These are phyloP conservation scores for Helicostylum pulchrum DNA, from an alignment of 192 early-diverging fungal species.

Conservation along the genomic window DNA sequence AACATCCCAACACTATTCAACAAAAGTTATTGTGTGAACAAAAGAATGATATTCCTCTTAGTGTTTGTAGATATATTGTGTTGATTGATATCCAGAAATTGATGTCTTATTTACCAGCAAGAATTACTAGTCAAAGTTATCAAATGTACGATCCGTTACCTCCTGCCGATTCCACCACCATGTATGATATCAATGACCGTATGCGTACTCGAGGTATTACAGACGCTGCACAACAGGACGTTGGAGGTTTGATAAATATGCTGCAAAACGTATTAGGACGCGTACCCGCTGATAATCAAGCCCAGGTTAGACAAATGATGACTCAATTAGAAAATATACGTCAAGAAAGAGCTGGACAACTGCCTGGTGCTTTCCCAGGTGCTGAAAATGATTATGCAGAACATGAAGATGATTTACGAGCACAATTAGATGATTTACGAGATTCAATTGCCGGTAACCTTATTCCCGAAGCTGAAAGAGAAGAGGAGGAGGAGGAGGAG, in stretches of 20 bases:
- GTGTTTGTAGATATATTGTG: slow-evolving; percentile 32
- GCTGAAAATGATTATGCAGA: slow-evolving; percentile 33
- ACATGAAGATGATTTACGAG: slow-evolving; percentile 12
- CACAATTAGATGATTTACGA: background rate
- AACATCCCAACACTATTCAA: slow-evolving; percentile 1
- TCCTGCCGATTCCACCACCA: slow-evolving; percentile 44
- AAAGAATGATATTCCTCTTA: slow-evolving; percentile 22
- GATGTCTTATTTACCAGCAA: slow-evolving; percentile 48
- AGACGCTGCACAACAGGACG: slow-evolving; percentile 28
- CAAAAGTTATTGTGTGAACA: slow-evolving; percentile 19
- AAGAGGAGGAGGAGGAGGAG: slow-evolving; percentile 20
- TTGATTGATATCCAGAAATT: slow-evolving; percentile 50
- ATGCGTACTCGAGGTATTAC: slow-evolving; percentile 24
- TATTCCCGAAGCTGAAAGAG: background rate
- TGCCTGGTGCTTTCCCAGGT: slow-evolving; percentile 36
- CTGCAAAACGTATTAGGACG: slow-evolving; percentile 24
- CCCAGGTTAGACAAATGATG: slow-evolving; percentile 4
- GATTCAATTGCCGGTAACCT: no score
- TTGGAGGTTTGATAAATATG: slow-evolving; percentile 26
- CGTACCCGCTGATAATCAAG: background rate
- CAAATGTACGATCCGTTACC: slow-evolving; percentile 69
- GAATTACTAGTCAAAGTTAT: slow-evolving; percentile 42
- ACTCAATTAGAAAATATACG: slow-evolving; percentile 21
- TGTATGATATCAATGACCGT: slow-evolving; percentile 29
- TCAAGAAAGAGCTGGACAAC: slow-evolving; percentile 6